phyloP scores from a whole-genome alignment of 768 basidiomycete genomes.

The Kwoniella dejecticola region DNA sequence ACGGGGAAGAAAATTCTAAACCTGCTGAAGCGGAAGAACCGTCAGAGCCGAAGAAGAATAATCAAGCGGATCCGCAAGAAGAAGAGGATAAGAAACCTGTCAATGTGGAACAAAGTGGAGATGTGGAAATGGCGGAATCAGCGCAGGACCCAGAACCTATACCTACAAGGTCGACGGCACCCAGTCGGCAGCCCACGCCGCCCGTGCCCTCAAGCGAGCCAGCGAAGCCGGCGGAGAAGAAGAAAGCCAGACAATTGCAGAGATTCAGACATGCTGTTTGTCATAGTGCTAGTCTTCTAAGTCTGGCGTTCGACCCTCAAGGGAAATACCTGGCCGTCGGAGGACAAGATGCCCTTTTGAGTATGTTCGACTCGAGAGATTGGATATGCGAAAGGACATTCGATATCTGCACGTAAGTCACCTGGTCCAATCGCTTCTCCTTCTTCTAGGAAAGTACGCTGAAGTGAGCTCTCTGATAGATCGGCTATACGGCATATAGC shows the following conservation, averaged over 20 bases:
- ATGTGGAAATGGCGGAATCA: conserved; percentile 18
- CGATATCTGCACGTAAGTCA: conserved; percentile 47
- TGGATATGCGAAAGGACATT: conserved; percentile 48
- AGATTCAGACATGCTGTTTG: conserved; percentile 37
- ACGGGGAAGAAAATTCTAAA: conserved; percentile 6
- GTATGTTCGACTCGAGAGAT: conserved; percentile 40
- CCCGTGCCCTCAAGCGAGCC: conserved; percentile 5
- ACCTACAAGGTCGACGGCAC: conserved; percentile 17
- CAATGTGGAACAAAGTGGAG: conserved; percentile 2
- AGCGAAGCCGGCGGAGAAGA: conserved; percentile 9
- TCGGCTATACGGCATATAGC: conserved; percentile 42
- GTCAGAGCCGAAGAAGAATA: no score
- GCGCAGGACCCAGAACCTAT: conserved; percentile 7
- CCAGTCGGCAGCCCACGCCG: conserved; percentile 20
- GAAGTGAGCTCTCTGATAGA: no score
- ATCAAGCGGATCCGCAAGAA: no score
- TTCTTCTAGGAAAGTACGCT: no score
- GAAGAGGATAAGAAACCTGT: no score
- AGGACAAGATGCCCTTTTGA: conserved; percentile 49
- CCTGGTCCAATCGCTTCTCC: neutral
- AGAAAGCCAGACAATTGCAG: conserved; percentile 25
- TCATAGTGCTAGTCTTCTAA: conserved; percentile 35
- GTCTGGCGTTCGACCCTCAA: conserved; percentile 37
- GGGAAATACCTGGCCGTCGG: conserved; percentile 45
- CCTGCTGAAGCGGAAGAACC: neutral